Evolutionary conservation across 2,329 filamentous ascomycete species (phyloP), one percentile per base, ranked within the genome.

Genomic region (Myriosclerotinia scirpicola): DNA sequence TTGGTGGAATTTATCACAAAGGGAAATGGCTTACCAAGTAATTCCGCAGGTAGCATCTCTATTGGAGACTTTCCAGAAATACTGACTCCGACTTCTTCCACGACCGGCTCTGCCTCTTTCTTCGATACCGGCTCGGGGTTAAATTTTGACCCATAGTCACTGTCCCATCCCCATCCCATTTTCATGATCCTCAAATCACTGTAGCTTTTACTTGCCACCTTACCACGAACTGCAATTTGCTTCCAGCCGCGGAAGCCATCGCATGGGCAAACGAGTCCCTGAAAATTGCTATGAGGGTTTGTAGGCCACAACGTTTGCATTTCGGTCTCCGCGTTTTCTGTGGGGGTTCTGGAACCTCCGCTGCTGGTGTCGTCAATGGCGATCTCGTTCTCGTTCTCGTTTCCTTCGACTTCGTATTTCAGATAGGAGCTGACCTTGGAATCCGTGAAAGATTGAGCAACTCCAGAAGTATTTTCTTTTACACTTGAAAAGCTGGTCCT

Each of bases 1-100:
- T 22, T 46, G 55, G 48, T 40, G 42, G 26, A 30, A 46, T 44
- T 46, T 42, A 44, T 66, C 64, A 66, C 30, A 61, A 61, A 60
- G 59, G 42, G 55, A 69, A 61, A 46, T 46, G 62, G 81, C 87
- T 79, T 83, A 92, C 90, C 85, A 67, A 91, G 83, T 70, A 93
- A 80, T 78, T 93, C 90, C 62, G 84, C 81, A 0, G 90, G 90
- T 9, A 93, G 81, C 68, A 77, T 84, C 80, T 93, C 90, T 52
- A 93, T 79, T 36, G 83, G 81, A 30, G 89, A 80, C 30, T 80
- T 75, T 66, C 85, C 84, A n/a, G 81, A 77, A 30, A 72, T 42
- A 67, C 67, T 67, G 67, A 69, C 76, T 73, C 68, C 76, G 46
- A 53, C 64, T 52, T 61, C 48, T 60, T 67, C 59, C n/a, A 65